A percentile compares a stretch with the other conserved stretches of the same genome.
Evolutionary conservation across 495 filamentous ascomycete genomes (phyloP).

Genomic region (Xylaria acuta): DNA sequence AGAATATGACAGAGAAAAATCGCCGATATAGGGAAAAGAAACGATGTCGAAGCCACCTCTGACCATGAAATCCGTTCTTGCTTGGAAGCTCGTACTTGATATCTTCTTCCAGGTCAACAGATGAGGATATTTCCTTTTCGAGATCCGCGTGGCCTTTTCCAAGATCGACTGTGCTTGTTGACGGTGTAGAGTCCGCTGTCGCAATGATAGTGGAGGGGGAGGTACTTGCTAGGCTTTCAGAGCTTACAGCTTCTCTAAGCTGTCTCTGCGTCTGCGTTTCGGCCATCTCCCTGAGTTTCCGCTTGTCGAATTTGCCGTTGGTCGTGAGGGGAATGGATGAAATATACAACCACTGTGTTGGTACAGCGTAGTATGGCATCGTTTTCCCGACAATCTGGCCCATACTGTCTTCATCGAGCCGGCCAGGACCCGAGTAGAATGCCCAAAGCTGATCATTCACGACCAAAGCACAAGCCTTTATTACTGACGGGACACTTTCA

Average conservation of each 20-base stretch:
- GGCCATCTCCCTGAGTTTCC: conserved; percentile 31
- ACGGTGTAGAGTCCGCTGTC: not conserved
- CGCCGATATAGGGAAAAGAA: conserved; percentile 44
- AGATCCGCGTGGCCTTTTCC: conserved; percentile 9
- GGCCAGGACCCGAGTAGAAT: conserved; percentile 38
- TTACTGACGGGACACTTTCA: conserved; percentile 35
- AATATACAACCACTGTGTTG: conserved; percentile 36
- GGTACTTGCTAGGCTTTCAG: conserved; percentile 12
- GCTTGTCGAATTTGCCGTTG: conserved; percentile 52
- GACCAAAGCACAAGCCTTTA: conserved; percentile 43
- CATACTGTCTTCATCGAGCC: conserved; percentile 29
- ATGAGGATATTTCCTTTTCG: conserved; percentile 15
- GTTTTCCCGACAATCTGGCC: conserved; percentile 23
- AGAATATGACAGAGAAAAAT: conserved; percentile 59
- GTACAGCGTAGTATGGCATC: conserved; percentile 48
- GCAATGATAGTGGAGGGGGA: not conserved
- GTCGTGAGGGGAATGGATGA: conserved; percentile 39
- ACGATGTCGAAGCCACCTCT: conserved; percentile 33
- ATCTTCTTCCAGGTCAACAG: conserved; percentile 24
- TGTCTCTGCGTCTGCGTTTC: conserved; percentile 9
- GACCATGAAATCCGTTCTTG: conserved; percentile 35
- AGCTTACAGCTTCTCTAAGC: conserved; percentile 10
- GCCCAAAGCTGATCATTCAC: conserved; percentile 42
- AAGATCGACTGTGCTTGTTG: conserved; percentile 22
- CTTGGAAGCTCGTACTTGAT: conserved; percentile 28